Evolutionary conservation across 1,284 basidiomycete genomes (phyloP), one percentile per base, ranked within the genome.

Genomic region (Cutaneotrichosporon sp.): DNA sequence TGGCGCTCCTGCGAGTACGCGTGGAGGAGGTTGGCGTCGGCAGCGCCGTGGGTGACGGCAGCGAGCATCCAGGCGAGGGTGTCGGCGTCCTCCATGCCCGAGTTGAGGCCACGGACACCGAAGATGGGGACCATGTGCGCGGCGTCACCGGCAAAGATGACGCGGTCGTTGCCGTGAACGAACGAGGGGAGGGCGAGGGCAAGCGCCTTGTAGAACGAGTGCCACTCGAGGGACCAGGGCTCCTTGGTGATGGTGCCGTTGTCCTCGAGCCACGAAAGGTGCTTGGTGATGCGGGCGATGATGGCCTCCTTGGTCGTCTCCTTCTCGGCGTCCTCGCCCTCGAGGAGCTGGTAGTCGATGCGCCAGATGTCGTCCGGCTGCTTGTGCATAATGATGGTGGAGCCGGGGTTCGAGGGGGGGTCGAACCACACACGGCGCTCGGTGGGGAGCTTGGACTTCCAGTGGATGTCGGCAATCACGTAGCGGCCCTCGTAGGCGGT

Each of bases 281-380:
- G 64, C 49, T 66, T 55, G 25, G 64, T 66, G 45, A 66, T 63
- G 11, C 64, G 52, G 4, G 38, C 56, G 7, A 45, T 58, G 34
- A 66, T 63, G 2, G 64, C 64, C 47, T 60, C 58, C 27, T 45
- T 38, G 18, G 64, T 66, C 13, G 64, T 63, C 58, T 66, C 60
- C 14, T 29, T 27, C 47, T 49, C 61, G 18, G 51, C 55, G 45
- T 66, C 64, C 46, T 66, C 64, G 27, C 43, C 56, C 13, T 49
- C 47, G 31, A 38, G 51, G 1, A 66, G 61, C 58, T 66, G 64
- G 53, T 66, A 66, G 64, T 66, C 64, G 52, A 66, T 66, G 6
- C 64, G 64, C 64, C 64, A 66, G 43, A 66, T 66, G 56, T 66
- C 54, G 58, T 63, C 58, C 4, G 64, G 64, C 58, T 66, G 64